A percentile compares a stretch with the other conserved stretches of the same genome.
Conservation (phyloP, 78 protist species). For the Monosiga brevicollis region DNA sequence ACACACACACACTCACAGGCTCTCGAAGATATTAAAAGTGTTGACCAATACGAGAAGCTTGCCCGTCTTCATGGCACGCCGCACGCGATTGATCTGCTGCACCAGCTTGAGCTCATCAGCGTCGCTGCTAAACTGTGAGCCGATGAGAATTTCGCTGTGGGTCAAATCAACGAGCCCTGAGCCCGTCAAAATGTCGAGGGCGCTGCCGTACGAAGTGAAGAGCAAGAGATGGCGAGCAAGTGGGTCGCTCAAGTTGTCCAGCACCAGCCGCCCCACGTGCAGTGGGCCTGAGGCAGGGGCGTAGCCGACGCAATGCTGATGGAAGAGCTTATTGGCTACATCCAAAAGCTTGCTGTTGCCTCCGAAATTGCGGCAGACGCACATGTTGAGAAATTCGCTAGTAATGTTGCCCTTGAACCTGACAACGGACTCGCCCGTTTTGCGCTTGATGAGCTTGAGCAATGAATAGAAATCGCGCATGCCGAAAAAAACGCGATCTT, state of each 20-base stretch:
- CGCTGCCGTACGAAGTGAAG: slow-evolving; percentile 1
- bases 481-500: slow-evolving; percentile 35
- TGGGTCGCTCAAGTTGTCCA: background rate
- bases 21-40: slow-evolving; percentile 40
- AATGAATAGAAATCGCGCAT: slow-evolving; percentile 44
- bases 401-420: background rate
- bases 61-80: slow-evolving; percentile 33
- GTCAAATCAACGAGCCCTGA: background rate
- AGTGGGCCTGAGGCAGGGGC: background rate
- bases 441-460: slow-evolving; percentile 14
- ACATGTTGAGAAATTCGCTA: background rate
- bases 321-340: background rate
- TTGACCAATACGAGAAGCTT: slow-evolving; percentile 25
- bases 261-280: background rate
- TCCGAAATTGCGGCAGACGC: slow-evolving; percentile 8
- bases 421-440: background rate
- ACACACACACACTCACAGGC: too few species aligned
- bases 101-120: slow-evolving; percentile 12
- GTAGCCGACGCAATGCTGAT: background rate
- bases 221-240: slow-evolving; percentile 32
- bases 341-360: background rate
- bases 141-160: slow-evolving; percentile 18
- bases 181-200: slow-evolving; percentile 8
- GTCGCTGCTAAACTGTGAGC: slow-evolving; percentile 24
- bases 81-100: slow-evolving; percentile 24